Base-by-base conservation (phyloP, 164 flowering plant genomes). In the Dillenia suffruticosa region DNA sequence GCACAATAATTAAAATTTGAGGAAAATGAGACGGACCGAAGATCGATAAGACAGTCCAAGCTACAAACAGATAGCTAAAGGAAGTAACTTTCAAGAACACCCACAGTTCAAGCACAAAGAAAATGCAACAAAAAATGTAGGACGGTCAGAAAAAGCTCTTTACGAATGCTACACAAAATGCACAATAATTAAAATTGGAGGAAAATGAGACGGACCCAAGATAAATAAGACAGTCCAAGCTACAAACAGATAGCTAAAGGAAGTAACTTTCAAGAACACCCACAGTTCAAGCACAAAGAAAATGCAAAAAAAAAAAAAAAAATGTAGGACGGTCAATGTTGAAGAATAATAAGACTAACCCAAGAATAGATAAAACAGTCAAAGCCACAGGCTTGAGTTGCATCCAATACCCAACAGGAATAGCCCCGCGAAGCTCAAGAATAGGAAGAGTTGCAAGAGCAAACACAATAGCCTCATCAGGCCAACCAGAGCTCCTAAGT, bases 381-480 rank as follows among this genome's bases (percentile, higher is more conserved):
- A 94, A 76, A 48, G 58, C n/a, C 9, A 65, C 32, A 52, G 99
- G 99, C 22, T 82, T 78, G 59, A 94, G 89, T 44, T 85, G 90
- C 93, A 94, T 71, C 99, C 99, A 94, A 72, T 94, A 94, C n/a
- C 99, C 99, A 64, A 91, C 99, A 19, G 96, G 99, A 76, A 94
- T 91, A 12, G 99, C 96, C 44, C 97, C 99, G 58, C 99, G 97
- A 62, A 94, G 96, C 86, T 94, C 99, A 52, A 94, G 70, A 44
- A 94, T 82, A 0, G 99, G 99, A 68, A 94, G 90, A 1, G 90
- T 87, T 44, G 99, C 97, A 13, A 94, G 81, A 13, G 95, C 88
- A 66, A 94, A 84, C 2, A 94, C 97, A 47, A 94, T 79, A 48
- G 89, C 95, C 71, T 82, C 91, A 63, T 87, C 95, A 12, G 95